phyloP scores from a whole-genome alignment of 768 basidiomycete species.

The Leccinum rimulosum region DNA sequence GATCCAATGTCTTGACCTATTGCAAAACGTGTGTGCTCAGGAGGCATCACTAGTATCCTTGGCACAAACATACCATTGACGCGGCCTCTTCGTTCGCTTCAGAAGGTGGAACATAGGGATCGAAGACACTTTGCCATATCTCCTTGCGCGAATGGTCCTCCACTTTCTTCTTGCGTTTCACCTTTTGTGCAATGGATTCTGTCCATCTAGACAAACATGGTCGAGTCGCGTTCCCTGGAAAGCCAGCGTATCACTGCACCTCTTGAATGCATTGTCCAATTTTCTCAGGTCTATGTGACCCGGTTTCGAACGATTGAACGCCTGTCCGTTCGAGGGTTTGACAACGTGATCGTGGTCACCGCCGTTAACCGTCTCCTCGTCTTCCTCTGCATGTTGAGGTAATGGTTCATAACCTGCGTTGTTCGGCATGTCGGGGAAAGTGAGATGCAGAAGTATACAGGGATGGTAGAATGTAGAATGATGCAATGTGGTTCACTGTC shows the following conservation, averaged over 20 bases:
- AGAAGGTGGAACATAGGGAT: conserved; percentile 49
- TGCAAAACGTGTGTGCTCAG: conserved; percentile 4
- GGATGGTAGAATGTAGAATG: conserved; percentile 5
- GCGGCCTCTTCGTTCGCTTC: conserved; percentile 28
- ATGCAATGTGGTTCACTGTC: conserved; percentile 13
- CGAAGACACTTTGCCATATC: conserved; percentile 81
- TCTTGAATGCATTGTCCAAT: conserved; percentile 80
- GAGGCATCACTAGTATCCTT: background rate
- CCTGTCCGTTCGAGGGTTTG: conserved; percentile 27
- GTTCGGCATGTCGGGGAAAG: conserved; percentile 36
- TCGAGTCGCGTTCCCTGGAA: background rate
- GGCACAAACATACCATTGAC: conserved; percentile 15
- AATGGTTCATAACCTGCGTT: conserved; percentile 47
- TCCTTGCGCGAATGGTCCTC: conserved; percentile 62
- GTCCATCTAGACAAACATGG: conserved; percentile 59
- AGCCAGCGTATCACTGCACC: conserved; percentile 37
- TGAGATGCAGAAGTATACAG: background rate
- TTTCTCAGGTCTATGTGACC: conserved; percentile 78
- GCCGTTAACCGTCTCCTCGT: conserved; percentile 37
- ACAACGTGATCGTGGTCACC: conserved; percentile 25
- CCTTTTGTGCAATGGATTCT: conserved; percentile 80
- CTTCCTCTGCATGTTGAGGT: conserved; percentile 41
- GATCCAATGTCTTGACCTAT: conserved; percentile 79
- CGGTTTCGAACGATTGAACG: conserved; percentile 40
- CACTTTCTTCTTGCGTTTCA: conserved; percentile 75